Evolutionary conservation across 2,329 filamentous ascomycete genomes (phyloP).

Genomic region (Stemphylium lycopersici): DNA sequence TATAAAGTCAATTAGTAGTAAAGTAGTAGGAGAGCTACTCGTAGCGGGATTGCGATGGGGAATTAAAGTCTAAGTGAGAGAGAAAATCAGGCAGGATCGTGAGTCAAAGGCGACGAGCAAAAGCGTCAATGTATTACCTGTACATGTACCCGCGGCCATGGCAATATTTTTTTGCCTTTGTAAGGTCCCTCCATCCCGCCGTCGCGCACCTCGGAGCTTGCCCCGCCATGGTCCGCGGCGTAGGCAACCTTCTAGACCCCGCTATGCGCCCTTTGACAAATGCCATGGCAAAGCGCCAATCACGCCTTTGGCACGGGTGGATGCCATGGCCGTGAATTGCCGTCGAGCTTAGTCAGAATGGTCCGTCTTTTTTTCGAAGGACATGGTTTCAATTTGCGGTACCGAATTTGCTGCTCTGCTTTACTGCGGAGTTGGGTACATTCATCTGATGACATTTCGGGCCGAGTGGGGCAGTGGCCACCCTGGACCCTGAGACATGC

Average conservation of each 20-base stretch:
- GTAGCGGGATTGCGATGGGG: neutral
- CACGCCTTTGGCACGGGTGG: slow-evolving; percentile 9
- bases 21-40: neutral
- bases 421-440: slow-evolving; percentile 4
- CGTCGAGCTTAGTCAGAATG: slow-evolving; percentile 21
- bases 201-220: slow-evolving; percentile 21
- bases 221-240: slow-evolving; percentile 20
- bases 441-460: slow-evolving; percentile 10
- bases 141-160: slow-evolving; percentile 29
- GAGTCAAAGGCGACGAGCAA: slow-evolving; percentile 23
- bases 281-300: slow-evolving; percentile 22
- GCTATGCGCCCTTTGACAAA: slow-evolving; percentile 32
- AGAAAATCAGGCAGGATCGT: slow-evolving; percentile 16
- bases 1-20: slow-evolving; percentile 3
- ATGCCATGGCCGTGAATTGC: slow-evolving; percentile 31
- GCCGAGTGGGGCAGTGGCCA: slow-evolving; percentile 17
- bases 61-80: slow-evolving; percentile 1
- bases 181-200: slow-evolving; percentile 24
- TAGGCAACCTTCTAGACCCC: slow-evolving; percentile 22
- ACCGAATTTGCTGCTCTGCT: neutral
- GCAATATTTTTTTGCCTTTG: slow-evolving; percentile 37
- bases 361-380: no score
- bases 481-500: slow-evolving; percentile 8
- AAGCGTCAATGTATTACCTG: slow-evolving; percentile 25
- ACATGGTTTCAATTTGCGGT: neutral